Evolutionary conservation across 371 early-diverging fungal species (phyloP), one percentile per base, ranked within the genome.

Genomic region (Rhizopus microsporus): DNA sequence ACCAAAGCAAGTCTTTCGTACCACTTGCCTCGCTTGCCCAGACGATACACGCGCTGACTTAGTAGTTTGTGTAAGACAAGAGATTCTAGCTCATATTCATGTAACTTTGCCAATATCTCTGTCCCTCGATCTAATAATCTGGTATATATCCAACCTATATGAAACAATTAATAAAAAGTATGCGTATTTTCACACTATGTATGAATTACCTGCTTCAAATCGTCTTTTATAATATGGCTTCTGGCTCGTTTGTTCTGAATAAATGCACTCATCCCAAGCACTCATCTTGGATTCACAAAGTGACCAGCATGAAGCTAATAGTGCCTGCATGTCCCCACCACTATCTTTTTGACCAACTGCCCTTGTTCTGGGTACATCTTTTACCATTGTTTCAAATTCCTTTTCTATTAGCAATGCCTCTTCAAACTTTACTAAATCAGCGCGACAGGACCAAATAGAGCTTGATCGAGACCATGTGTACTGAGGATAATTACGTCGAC

Each of bases 1-100:
- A 89, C 65, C 10, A 90, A 66, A 0, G 87, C 83, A 4, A 89
- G 68, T 13, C 90, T 77, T 16, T 85, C 81, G 52, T 89, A 89
- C 92, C 92, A 91, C 15, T 71, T 68, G 5, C 92, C 92, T 29
- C 89, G 74, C 48, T 75, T 77, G 8, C 79, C 81, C 4, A 82
- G 54, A 4, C 81, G 75, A 49, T 84, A 91, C 2, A 78, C 54
- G 0, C 56, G 57, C 54, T 91, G 92, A 15, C 77, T 70, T 0
- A 91, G 64, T 30, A 91, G 60, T 51, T 81, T 80, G 43, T 76
- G 69, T 5, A 90, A 59, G 0, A 91, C 63, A 5, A 74, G 47
- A 0, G 75, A 77, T 34, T 88, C 92, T 29, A 81, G 71, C 5
- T 71, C 67, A 52, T 82, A 85, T 46, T 79, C 77, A 51, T 85